Conservation (phyloP, 805 yeast genomes). For the Ogataea pilisensis region DNA sequence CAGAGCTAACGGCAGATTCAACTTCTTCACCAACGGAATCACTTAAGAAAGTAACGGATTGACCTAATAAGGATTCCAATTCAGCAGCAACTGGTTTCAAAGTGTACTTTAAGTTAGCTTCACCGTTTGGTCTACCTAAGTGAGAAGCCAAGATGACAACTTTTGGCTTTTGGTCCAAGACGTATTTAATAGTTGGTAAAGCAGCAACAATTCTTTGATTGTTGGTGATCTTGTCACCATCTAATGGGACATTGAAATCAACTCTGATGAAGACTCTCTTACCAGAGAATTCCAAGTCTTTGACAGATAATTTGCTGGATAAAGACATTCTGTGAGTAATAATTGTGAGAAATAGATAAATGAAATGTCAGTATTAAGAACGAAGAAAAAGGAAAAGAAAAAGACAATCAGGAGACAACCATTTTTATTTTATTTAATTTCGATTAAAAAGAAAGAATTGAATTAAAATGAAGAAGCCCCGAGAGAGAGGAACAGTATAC, state of each 20-base stretch:
- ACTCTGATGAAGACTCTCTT: constrained; percentile 99
- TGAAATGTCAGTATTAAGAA: no score
- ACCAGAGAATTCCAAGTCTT: constrained; percentile 79
- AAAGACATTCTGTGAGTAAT: constrained; percentile 92
- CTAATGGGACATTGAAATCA: constrained; percentile 92
- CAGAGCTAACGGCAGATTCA: constrained; percentile 69
- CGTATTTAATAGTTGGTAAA: constrained; percentile 95
- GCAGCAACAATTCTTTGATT: constrained; percentile 99
- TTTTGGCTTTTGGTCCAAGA: constrained; percentile 86
- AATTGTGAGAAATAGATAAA: no score
- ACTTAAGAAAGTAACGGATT: constrained; percentile 72
- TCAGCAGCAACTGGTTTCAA: constrained; percentile 91
- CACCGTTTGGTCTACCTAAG: constrained; percentile 99
- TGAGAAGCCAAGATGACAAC: constrained; percentile 92
- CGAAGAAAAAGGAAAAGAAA: no score
- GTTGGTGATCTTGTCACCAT: constrained; percentile 95
- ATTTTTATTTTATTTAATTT: no score
- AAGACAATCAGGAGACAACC: no score
- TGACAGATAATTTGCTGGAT: constrained; percentile 87
- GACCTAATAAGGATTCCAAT: constrained; percentile 70
- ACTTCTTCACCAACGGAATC: constrained; percentile 95
- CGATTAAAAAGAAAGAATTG: no score
- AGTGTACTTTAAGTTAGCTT: constrained; percentile 78
- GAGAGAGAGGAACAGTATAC: no score
- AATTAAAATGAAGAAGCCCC: no score